Evolutionary conservation across 257 asterid species (phyloP), one percentile per base, ranked within the genome.

Genomic region (Nicotiana benthamiana): DNA sequence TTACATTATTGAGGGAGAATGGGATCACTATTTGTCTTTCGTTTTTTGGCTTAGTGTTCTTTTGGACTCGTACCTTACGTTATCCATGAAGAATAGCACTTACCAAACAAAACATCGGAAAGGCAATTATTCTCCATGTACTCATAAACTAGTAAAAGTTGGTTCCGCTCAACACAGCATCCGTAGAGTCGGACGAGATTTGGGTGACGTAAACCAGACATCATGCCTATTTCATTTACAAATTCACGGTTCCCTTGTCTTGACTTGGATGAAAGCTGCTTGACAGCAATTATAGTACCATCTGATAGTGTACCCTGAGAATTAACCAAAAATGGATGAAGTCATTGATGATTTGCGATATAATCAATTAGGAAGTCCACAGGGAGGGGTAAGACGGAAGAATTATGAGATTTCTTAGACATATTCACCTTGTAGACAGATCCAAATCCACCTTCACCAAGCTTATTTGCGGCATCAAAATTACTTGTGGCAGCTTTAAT

Each of bases 371-470:
- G 77, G 34, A 78, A 22, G 16, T 48, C 56, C 34, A 36, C 66
- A 30, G 52, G 3, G 79, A 40, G 17, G 26, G 8, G 34, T 3
- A 52, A 52, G 78, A 46, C 34, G 74, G 62, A 80, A 61, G 63
- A 81, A 16, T 57, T 51, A 75, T 4, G 28, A 40, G 70, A 61
- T 59, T 65, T 51, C 27, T 27, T 56, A 82, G 28, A 16, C 28
- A n/a, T 34, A 56, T 52, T 26, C 86, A 89, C 97, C 91, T 88
- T 90, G 84, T 86, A 92, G 67, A 90, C 97, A 22, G 86, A 79
- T 48, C 97, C 97, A 80, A 92, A 92, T 75, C 97, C 94, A 70
- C 97, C 94, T 86, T 92, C 93, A 22, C 97, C 93, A 51, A 92
- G 86, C 81, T 88, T 89, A 84, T 92, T 90, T 26, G 79, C 87